Conservation (phyloP, 768 basidiomycete genomes). For the Trametes villosa region DNA sequence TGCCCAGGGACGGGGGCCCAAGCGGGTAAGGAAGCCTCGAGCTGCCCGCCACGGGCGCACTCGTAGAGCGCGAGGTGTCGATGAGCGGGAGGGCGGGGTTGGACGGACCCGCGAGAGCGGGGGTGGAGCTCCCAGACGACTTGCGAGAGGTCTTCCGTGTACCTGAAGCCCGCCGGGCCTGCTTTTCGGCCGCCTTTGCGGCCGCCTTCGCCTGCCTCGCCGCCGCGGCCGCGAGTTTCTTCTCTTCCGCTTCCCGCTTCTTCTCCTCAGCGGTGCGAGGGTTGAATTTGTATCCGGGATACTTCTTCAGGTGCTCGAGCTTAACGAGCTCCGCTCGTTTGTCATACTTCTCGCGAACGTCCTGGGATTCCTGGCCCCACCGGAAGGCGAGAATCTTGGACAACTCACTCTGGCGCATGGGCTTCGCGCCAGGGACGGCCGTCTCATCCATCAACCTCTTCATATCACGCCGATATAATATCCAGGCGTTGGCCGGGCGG, state of each 20-base stretch:
- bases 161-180: conserved; percentile 13
- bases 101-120: too few relatives aligned
- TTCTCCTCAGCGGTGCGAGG: conserved; percentile 31
- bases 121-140: neutral
- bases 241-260: conserved; percentile 3
- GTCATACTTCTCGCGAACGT: conserved; percentile 16
- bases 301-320: conserved; percentile 27
- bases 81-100: too few relatives aligned
- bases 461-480: too few relatives aligned
- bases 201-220: conserved; percentile 16
- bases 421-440: too few relatives aligned
- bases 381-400: too few relatives aligned
- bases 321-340: conserved; percentile 26
- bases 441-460: too few relatives aligned
- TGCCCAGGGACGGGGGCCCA: too few relatives aligned
- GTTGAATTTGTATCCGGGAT: conserved; percentile 34
- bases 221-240: conserved; percentile 14
- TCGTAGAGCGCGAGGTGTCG: too few relatives aligned
- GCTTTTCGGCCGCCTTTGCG: conserved; percentile 13
- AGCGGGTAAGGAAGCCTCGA: too few relatives aligned
- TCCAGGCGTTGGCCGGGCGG: too few relatives aligned
- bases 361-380: conserved; percentile 9
- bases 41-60: too few relatives aligned
- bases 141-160: neutral
- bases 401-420: too few relatives aligned